These are phyloP conservation scores for Geotrichum reessii DNA, from an alignment of 1,139 yeast genomes.

Conservation along the genomic window DNA sequence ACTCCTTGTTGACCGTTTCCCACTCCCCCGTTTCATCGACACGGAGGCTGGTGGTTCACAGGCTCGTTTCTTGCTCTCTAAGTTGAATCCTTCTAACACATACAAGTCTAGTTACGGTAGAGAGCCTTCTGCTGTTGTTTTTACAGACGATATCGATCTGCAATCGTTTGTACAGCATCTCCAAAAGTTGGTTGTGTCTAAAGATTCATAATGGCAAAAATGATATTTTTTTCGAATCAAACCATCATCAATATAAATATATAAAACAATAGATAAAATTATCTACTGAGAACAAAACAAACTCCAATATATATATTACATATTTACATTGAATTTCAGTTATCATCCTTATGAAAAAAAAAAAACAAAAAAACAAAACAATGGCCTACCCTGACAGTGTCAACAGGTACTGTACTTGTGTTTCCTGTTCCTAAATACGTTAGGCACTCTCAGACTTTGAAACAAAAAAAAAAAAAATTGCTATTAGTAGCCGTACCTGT, in stretches of 20 bases:
- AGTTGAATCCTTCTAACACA: slow-evolving; percentile 65
- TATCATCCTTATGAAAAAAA: no score
- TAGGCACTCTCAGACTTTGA: no score
- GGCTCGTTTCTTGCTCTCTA: slow-evolving; percentile 69
- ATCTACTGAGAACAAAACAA: no score
- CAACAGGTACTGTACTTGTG: no score
- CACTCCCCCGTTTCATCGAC: slow-evolving; percentile 66
- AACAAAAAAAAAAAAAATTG: no score
- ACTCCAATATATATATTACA: no score
- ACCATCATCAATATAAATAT: neutral
- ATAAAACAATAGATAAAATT: neutral
- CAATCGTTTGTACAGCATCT: slow-evolving; percentile 59
- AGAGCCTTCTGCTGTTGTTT: slow-evolving; percentile 39
- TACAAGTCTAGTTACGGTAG: slow-evolving; percentile 43
- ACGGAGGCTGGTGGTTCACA: slow-evolving; percentile 76
- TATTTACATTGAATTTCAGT: no score
- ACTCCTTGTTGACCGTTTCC: slow-evolving; percentile 61
- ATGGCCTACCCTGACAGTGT: no score
- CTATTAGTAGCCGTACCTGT: no score
- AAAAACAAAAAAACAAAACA: no score
- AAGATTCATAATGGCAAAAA: slow-evolving; percentile 15
- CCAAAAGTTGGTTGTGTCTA: slow-evolving; percentile 35
- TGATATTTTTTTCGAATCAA: slow-evolving; percentile 3
- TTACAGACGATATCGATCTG: slow-evolving; percentile 66
- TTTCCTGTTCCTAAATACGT: no score